Conservation (phyloP, 2,329 filamentous ascomycete genomes). For the Annulohypoxylon truncatum region DNA sequence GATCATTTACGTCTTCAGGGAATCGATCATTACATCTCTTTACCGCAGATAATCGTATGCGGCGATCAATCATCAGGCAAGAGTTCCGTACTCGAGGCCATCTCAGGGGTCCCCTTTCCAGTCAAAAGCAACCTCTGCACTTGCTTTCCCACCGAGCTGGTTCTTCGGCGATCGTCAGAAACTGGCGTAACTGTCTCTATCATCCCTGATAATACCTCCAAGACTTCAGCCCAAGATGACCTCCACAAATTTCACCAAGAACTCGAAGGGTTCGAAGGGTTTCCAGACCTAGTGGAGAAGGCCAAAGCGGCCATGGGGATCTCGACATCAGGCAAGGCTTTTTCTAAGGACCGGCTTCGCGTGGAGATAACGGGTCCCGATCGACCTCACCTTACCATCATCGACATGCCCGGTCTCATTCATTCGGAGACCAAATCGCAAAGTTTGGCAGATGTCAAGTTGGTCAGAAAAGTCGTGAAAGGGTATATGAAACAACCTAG, state of each 20-base stretch:
- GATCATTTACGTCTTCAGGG: slow-evolving; percentile 54
- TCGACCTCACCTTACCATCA: slow-evolving; percentile 65
- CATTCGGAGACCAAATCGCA: slow-evolving; percentile 61
- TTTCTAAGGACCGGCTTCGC: slow-evolving; percentile 60
- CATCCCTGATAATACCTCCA: slow-evolving; percentile 49
- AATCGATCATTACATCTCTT: slow-evolving; percentile 53
- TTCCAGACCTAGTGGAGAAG: slow-evolving; percentile 53
- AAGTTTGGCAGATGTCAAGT: slow-evolving; percentile 56
- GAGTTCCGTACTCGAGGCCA: slow-evolving; percentile 72
- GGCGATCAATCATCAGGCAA: slow-evolving; percentile 73
- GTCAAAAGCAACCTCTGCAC: slow-evolving; percentile 69
- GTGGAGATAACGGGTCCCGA: slow-evolving; percentile 62
- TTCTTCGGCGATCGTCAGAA: slow-evolving; percentile 60
- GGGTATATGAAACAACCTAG: slow-evolving; percentile 66
- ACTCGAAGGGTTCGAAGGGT: slow-evolving; percentile 47
- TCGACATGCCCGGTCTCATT: slow-evolving; percentile 69
- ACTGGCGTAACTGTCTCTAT: slow-evolving; percentile 54
- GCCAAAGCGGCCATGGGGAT: slow-evolving; percentile 64
- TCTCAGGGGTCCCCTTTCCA: slow-evolving; percentile 71
- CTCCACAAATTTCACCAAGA: slow-evolving; percentile 42
- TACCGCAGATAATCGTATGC: slow-evolving; percentile 66
- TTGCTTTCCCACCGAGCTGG: slow-evolving; percentile 71
- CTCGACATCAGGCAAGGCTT: slow-evolving; percentile 50
- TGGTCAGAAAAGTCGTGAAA: slow-evolving; percentile 61
- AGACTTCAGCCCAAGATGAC: slow-evolving; percentile 42